Evolutionary conservation across 805 yeast species (phyloP), one percentile per base, ranked within the genome.

Genomic region (Sugiyamaella valdiviana): DNA sequence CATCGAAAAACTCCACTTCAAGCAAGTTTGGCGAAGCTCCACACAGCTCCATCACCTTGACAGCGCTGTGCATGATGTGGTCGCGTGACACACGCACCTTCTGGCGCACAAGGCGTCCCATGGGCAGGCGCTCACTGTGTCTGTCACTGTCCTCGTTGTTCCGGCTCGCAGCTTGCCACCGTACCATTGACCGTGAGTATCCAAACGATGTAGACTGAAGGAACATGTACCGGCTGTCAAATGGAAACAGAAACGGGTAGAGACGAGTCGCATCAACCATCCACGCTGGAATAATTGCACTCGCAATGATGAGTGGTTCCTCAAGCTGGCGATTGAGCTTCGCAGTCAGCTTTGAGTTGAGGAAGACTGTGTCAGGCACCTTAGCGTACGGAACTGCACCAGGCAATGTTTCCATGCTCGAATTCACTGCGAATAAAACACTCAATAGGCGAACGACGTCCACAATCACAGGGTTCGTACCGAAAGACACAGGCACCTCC

Each of bases 181-280:
- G 73, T 51, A 83, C 83, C 49, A 91, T 82, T 42, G 87, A 68
- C 49, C 97, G 73, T 1, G 95, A 84, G 61, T 86, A 83, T 0
- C 98, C 98, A 69, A 85, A 90, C 0, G 97, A 89, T 0, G 96
- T 87, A 6, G 90, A 80, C 56, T 85, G 91, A 48, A 91, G 65
- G 58, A 86, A 88, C 54, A 80, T 76, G 39, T 85, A 72, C 50
- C 97, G 74, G 0, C 93, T 79, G 44, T 83, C 93, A 39, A 91
- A 68, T 0, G 98, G 96, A 60, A 87, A 87, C 40, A 91, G 60
- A 57, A 91, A 91, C 10, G 95, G 87, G 57, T 75, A 88, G 16
- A 78, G 74, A 46, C 82, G 74, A 0, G 95, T 80, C n/a, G 88
- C 67, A 50, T 77, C 75, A 32, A 85, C 76, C 17, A 83, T 76